Base-by-base conservation (phyloP, 805 yeast genomes). In the Kodamaea laetipori region DNA sequence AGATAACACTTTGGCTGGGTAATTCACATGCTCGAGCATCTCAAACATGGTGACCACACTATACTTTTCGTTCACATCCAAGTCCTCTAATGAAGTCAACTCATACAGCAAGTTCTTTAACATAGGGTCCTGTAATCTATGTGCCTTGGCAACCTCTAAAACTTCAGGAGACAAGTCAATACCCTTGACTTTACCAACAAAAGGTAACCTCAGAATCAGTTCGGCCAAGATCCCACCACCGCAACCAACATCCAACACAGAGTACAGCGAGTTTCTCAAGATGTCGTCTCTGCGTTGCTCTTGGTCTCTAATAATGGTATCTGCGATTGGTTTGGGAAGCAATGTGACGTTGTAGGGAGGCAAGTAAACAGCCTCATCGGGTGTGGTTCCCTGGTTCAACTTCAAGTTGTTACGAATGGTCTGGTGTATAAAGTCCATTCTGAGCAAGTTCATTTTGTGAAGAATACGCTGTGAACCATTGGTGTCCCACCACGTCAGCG, bases 401-500 rank as follows among this genome's bases (percentile, higher is more conserved):
- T 60, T 59, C 23, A 78, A 49, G 44, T 75, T 68, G 6, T 55
- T 50, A 50, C 70, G 67, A 19, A 92, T 66, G 0, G 82, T 83
- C 3, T 76, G 76, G 49, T 78, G 80, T 39, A 94, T 81, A 59
- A 90, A 94, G 61, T 90, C 97, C 85, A 92, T 77, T 50, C 99
- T 71, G 41, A 88, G 71, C 39, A 88, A 70, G 61, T 94, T 94
- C 99, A 94, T 92, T 66, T 90, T 86, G 66, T 94, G 98, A 33
- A 94, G 74, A 43, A 94, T 87, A 30, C 99, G 71, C 60, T 94
- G 98, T 1, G 97, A 85, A 0, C 99, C 99, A 50, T 82, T 67
- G 10, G 86, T 81, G 55, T 94, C 96, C 99, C 99, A 94, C 99
- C 99, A 94, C n/a, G 88, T 66, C n/a, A 84, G 73, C 1, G 99